These are phyloP conservation scores for Globisporangium barbulae DNA, from an alignment of 352 stramenopile genomes.

Conservation along the genomic window DNA sequence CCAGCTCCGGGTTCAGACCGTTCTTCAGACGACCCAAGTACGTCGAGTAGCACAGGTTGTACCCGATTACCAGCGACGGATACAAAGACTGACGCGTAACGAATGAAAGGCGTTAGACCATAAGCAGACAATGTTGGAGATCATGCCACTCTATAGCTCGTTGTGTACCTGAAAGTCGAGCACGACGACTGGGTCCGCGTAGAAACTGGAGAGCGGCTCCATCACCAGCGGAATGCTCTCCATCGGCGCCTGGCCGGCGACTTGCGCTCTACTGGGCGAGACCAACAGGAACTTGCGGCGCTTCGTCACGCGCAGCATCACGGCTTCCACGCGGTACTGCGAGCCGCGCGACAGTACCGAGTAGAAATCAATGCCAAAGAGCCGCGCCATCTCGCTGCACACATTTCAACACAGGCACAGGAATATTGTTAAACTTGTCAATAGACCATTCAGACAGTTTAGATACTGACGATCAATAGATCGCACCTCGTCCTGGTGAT, in stretches of 20 bases:
- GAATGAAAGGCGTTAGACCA: background rate
- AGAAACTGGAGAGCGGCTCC: conserved; percentile 95
- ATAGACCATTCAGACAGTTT: background rate
- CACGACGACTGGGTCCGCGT: conserved; percentile 97
- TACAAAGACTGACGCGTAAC: conserved; percentile 91
- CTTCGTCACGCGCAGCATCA: conserved; percentile 92
- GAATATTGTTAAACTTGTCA: background rate
- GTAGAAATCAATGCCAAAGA: conserved; percentile 95
- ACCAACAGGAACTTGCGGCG: conserved; percentile 83
- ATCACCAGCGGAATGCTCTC: conserved; percentile 93
- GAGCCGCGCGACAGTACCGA: conserved; percentile 91
- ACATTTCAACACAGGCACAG: background rate
- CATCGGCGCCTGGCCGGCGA: conserved; percentile 89
- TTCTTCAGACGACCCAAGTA: conserved; percentile 91
- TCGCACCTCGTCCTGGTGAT: conserved; percentile 73
- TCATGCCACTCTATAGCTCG: background rate
- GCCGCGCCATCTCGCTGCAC: conserved; percentile 88
- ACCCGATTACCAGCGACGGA: conserved; percentile 98
- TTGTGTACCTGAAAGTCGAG: conserved; percentile 95
- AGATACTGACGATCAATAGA: background rate
- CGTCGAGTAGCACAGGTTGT: conserved; percentile 99
- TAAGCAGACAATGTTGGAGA: background rate
- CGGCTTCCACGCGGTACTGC: conserved; percentile 92
- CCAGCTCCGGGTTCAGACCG: conserved; percentile 63
- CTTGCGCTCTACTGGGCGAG: conserved; percentile 74